Evolutionary conservation across 108 stramenopile genomes (phyloP).

Genomic region (Discostella pseudostelligera): DNA sequence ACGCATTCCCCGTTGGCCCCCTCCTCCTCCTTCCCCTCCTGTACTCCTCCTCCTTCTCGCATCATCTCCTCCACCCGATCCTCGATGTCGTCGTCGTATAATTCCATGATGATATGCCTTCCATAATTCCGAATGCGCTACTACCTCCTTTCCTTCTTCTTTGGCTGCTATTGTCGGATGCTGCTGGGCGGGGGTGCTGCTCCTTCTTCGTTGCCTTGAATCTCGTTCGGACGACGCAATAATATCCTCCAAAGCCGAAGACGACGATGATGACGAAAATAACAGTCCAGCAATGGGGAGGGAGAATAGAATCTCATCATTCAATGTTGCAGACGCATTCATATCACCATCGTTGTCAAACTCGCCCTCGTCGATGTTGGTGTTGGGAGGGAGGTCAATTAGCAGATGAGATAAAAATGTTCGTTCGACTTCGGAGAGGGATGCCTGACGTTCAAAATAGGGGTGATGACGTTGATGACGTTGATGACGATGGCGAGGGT

Average conservation of each 20-base stretch:
- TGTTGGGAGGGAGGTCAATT: conserved; percentile 8
- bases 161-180: neutral
- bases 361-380: neutral
- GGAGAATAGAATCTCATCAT: conserved; percentile 38
- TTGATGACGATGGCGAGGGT: no score
- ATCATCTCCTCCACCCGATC: no score
- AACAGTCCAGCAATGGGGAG: conserved; percentile 8
- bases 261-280: no score
- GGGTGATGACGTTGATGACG: no score
- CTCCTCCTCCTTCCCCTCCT: neutral
- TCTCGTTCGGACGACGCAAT: neutral
- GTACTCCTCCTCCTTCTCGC: neutral
- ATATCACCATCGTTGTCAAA: conserved; percentile 15
- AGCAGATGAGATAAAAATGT: conserved; percentile 25
- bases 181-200: no score
- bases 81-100: conserved; percentile 3
- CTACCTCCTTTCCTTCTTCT: conserved; percentile 13
- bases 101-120: conserved; percentile 37
- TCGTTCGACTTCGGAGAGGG: conserved; percentile 24
- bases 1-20: neutral
- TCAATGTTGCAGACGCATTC: conserved; percentile 16
- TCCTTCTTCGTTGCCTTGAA: neutral
- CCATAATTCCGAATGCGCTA: conserved; percentile 23
- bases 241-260: neutral
- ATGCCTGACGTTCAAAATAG: conserved; percentile 14